Evolutionary conservation across 768 basidiomycete species (phyloP).

Genomic region (Hypholoma fasciculare): DNA sequence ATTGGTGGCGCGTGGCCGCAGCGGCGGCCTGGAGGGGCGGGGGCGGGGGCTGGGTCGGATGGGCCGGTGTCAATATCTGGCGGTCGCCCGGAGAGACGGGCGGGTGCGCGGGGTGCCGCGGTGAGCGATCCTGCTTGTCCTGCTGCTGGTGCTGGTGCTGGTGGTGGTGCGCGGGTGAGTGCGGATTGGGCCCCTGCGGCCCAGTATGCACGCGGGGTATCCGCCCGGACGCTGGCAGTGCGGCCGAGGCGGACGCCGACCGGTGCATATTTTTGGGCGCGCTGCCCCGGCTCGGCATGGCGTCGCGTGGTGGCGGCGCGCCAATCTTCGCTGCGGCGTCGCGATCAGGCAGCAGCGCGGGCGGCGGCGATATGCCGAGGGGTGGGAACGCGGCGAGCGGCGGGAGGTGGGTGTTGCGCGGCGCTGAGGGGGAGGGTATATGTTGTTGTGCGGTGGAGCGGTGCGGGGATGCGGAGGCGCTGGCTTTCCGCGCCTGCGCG

Average conservation of each 20-base stretch:
- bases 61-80: neutral
- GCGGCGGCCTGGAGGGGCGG: neutral
- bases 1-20: neutral
- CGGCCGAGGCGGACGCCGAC: constrained; percentile 15
- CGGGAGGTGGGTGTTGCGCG: neutral
- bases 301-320: neutral
- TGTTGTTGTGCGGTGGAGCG: neutral
- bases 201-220: neutral
- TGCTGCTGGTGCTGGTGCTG: neutral
- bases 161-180: neutral
- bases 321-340: too few relatives aligned
- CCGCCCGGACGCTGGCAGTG: neutral
- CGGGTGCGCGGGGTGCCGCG: neutral
- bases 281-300: neutral
- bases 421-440: neutral
- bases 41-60: neutral
- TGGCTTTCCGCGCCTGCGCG: too few relatives aligned
- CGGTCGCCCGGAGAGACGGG: neutral
- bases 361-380: neutral
- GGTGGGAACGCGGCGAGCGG: constrained; percentile 2
- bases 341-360: neutral
- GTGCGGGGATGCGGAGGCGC: neutral
- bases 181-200: neutral
- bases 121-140: neutral
- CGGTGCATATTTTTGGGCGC: constrained; percentile 9